Evolutionary conservation across 495 filamentous ascomycete genomes (phyloP), one percentile per base, ranked within the genome.

Genomic region (Penicillium lagena): DNA sequence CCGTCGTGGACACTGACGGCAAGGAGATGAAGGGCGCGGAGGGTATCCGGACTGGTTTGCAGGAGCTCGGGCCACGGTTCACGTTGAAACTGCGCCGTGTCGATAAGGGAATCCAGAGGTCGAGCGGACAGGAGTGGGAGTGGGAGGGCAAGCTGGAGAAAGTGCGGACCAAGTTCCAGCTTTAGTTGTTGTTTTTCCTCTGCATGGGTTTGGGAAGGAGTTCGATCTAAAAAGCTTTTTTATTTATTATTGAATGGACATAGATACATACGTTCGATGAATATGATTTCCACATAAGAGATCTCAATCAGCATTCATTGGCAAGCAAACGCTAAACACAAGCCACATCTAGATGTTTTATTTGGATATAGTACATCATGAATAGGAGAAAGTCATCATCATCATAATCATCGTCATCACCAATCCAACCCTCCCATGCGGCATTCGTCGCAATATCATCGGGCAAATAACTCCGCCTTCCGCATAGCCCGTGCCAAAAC

Each of bases 81-180:
- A 95, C 90, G 1, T 52, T 95, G 55, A 95, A 95, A 71, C 67
- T 98, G 47, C 79, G 94, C 42, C 80, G 93, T 58, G 83, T 97
- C 15, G 90, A 97, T 60, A 90, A 86, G 71, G 89, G 89, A 1
- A 82, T 98, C 36, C 89, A 90, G 47, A 71, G 82, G 46, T 78
- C 75, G 14, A 83, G 80, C 62, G 89, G 89, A 28, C 87, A 89
- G 59, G 87, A 91, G 58, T 97, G 93, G 90, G 79, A 93, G 59
- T 97, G 91, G 91, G 88, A 93, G 69, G 84, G 84, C 5, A 77
- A 78, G 62, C 90, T 90, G 84, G 93, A 98, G 72, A 96, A 95
- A 71, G 63, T 83, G 67, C 75, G 93, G 56, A 98, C 90, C 46
- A 85, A 84, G 67, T 98, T 97, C 63, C 89, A 91, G 61, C 74